Conservation (phyloP, 148 eudicot genomes). For the Drosera capensis region DNA sequence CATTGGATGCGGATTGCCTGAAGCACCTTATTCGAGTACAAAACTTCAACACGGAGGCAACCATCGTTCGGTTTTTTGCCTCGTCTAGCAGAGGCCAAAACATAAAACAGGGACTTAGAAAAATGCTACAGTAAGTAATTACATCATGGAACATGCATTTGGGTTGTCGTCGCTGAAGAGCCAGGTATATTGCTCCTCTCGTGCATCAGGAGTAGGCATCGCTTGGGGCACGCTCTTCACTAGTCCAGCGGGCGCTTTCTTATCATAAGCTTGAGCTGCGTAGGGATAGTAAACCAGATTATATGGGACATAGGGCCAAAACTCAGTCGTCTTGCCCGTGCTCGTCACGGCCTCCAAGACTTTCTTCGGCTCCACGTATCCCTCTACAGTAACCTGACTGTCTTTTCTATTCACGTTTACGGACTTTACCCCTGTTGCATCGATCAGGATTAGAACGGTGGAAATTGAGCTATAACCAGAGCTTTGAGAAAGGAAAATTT, state of each 20-base stretch:
- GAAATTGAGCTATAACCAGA: background rate
- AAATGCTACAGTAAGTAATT: background rate
- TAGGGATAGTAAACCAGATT: conserved; percentile 32
- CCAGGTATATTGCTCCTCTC: conserved; percentile 16
- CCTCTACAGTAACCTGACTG: conserved; percentile 32
- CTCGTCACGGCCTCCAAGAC: conserved; percentile 30
- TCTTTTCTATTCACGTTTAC: conserved; percentile 37
- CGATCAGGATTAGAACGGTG: background rate
- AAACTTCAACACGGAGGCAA: too few species aligned
- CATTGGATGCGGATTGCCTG: too few species aligned
- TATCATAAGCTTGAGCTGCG: conserved; percentile 33
- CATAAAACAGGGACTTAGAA: too few species aligned
- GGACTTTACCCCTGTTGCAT: conserved; percentile 30
- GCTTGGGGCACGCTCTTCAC: conserved; percentile 28
- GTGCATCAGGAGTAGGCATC: conserved; percentile 15
- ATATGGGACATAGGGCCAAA: conserved; percentile 48
- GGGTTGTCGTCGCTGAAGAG: conserved; percentile 50
- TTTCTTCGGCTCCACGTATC: conserved; percentile 35
- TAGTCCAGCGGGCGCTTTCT: conserved; percentile 40
- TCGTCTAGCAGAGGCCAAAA: too few species aligned
- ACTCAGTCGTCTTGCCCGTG: conserved; percentile 43
- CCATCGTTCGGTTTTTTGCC: too few species aligned
- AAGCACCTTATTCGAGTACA: too few species aligned
- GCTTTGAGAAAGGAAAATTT: background rate
- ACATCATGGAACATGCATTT: conserved; percentile 45